Evolutionary conservation across 2,329 filamentous ascomycete species (phyloP), one percentile per base, ranked within the genome.

Genomic region (Epichloe amarillans): DNA sequence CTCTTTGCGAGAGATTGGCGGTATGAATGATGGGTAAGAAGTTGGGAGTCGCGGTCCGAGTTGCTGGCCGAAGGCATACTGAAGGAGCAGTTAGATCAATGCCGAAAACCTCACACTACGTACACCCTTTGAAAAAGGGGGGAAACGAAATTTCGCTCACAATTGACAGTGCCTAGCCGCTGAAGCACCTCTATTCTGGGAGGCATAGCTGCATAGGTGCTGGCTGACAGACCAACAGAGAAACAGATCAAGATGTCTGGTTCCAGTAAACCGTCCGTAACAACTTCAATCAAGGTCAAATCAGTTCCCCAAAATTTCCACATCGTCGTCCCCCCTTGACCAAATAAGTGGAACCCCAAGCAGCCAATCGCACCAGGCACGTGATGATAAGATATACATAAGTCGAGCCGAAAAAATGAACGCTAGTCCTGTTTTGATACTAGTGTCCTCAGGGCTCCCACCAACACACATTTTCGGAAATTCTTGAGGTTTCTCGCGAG

Each of bases 151-250:
- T 14, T 38, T n/a, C 19, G 58, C 78, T 67, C 72, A 87, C 84
- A 70, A 59, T 74, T 78, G 52, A 84, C 66, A 33, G 71, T 72
- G 64, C 76, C 76, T 49, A 84, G 69, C 65, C 79, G 75, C 66
- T 77, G 74, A 52, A 80, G 72, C 61, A 73, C 65, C 58, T 76
- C 69, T 74, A 86, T 70, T 72, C 81, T 81, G 52, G 80, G 83
- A 62, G 83, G 77, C 84, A 88, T 88, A 58, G 58, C 72, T 69
- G 51, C 36, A 14, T 15, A 19, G 35, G 36, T 30, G 44, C n/a
- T 15, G 12, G 15, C 21, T 23, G 26, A 19, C n/a, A 35, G 33
- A 12, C 17, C n/a, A 33, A 37, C 15, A 15, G 38, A 36, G 14
- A 5, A n/a, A n/a, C 39, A 41, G 39, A 19, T 41, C 30, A 49